Conservation (phyloP, 73 alveolate genomes). For the Paramecium sonneborni region DNA sequence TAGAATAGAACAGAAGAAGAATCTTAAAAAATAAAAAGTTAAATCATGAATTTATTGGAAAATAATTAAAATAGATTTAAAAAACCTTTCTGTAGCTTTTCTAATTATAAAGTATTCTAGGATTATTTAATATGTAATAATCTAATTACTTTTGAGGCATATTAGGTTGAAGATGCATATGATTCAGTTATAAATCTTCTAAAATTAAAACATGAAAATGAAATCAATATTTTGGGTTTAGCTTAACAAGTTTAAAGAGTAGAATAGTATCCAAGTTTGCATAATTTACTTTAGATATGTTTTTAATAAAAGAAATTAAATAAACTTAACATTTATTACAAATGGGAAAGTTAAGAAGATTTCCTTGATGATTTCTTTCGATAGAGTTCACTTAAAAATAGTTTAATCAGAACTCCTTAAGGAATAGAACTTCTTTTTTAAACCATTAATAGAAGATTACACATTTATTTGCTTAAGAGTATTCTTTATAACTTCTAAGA, state of each 20-base stretch:
- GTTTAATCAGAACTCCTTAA: neutral
- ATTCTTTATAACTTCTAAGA: neutral
- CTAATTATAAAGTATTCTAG: neutral
- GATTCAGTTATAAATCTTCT: neutral
- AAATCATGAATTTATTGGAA: neutral
- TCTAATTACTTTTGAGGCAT: neutral
- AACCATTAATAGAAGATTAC: neutral
- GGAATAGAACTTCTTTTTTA: neutral
- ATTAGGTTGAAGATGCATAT: neutral
- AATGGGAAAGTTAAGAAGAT: neutral
- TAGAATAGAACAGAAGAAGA: neutral
- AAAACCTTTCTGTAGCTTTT: neutral
- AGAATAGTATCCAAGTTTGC: neutral
- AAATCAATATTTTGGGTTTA: neutral
- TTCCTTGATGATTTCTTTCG: neutral
- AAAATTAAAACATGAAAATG: neutral
- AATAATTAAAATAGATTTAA: neutral
- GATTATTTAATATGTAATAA: neutral
- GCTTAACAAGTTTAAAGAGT: neutral
- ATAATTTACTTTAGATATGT: neutral
- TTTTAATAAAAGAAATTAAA: neutral
- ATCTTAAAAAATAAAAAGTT: neutral
- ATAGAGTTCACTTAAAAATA: neutral
- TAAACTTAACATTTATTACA: neutral
- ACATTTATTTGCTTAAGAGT: neutral